phyloP scores from a whole-genome alignment of 140 eudicot species.

The Stevia rebaudiana region DNA sequence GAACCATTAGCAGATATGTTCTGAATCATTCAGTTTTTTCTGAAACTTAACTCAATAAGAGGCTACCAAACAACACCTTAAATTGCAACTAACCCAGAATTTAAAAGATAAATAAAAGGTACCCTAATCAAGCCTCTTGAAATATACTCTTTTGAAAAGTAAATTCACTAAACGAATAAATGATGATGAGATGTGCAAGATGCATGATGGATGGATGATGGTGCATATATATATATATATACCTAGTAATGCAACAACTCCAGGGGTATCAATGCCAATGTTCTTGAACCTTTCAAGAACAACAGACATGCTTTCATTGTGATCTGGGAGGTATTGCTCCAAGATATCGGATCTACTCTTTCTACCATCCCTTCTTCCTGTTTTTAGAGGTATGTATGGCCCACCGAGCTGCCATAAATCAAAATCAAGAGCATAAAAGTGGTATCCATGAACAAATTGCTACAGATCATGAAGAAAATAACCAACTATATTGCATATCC shows the following conservation, averaged over 20 bases:
- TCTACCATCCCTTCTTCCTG: constrained; percentile 97
- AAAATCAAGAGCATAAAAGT: neutral
- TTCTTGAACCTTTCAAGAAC: constrained; percentile 82
- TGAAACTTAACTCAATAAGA: too few species aligned
- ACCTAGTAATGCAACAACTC: constrained; percentile 97
- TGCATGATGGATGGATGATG: neutral
- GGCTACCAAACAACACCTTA: too few species aligned
- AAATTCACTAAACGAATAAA: too few species aligned
- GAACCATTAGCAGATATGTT: too few species aligned
- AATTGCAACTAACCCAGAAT: too few species aligned
- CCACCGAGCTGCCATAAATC: constrained; percentile 67
- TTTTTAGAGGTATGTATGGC: constrained; percentile 81
- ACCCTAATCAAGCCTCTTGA: too few species aligned
- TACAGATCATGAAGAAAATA: neutral
- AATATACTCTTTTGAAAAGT: too few species aligned
- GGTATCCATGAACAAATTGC: neutral
- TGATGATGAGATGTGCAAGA: too few species aligned
- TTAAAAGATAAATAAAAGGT: too few species aligned
- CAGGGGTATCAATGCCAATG: constrained; percentile 88
- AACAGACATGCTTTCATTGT: constrained; percentile 84
- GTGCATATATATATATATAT: too few species aligned
- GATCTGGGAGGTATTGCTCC: constrained; percentile 92
- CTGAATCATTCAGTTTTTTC: too few species aligned
- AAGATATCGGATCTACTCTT: constrained; percentile 84
- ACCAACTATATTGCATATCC: too few species aligned